phyloP scores from a whole-genome alignment of 331 rosid species.

The Erythrophleum ivorense region DNA sequence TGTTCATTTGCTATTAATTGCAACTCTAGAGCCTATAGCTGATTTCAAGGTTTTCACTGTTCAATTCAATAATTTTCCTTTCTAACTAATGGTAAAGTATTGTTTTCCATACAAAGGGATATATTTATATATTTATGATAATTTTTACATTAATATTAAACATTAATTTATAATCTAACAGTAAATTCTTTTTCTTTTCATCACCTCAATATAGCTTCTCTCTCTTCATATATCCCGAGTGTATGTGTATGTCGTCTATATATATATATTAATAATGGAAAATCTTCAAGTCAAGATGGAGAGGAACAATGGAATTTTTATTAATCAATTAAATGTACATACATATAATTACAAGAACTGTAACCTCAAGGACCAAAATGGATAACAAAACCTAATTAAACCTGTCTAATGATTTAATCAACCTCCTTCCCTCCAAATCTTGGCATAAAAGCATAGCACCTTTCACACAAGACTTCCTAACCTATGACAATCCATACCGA shows the following conservation, averaged over 20 bases:
- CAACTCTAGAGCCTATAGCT: not conserved
- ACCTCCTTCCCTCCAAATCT: conserved; percentile 14
- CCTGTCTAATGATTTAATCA: conserved; percentile 28
- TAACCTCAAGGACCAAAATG: conserved; percentile 30
- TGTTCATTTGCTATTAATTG: not conserved
- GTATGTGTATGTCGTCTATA: not conserved
- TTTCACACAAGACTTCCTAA: conserved; percentile 15
- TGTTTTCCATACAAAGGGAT: too few species aligned
- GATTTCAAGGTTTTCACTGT: not conserved
- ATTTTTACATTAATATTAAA: too few species aligned
- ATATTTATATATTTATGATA: too few species aligned
- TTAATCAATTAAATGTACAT: conserved; percentile 43
- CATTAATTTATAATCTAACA: too few species aligned
- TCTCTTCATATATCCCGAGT: too few species aligned
- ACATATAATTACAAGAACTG: conserved; percentile 43
- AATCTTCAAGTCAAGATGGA: not conserved
- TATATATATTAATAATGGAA: not conserved
- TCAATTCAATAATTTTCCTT: not conserved
- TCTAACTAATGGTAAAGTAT: too few species aligned
- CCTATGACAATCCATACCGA: conserved; percentile 53
- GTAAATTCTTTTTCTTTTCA: too few species aligned
- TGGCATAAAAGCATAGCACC: not conserved
- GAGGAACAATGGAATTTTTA: conserved; percentile 28
- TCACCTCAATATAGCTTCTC: too few species aligned
- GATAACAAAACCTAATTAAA: conserved; percentile 14